Evolutionary conservation across 768 basidiomycete species (phyloP).

Genomic region (Floccularia luteovirens): DNA sequence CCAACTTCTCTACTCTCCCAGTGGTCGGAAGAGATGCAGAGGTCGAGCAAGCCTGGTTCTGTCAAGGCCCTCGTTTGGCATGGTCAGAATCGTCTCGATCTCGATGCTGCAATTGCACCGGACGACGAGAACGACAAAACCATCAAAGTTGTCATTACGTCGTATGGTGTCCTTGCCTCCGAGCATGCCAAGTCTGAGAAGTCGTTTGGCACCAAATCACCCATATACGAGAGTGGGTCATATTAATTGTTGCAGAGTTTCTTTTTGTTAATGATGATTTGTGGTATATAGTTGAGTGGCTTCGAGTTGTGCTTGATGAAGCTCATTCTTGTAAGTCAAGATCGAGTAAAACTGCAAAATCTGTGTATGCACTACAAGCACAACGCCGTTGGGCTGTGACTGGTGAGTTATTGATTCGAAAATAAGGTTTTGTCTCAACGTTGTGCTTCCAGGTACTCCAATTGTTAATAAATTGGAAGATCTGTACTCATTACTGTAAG

Average conservation of each 20-base stretch:
- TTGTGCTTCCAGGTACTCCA: conserved; percentile 57
- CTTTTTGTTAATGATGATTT: neutral
- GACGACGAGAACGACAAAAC: conserved; percentile 41
- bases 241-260: neutral
- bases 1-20: conserved; percentile 89
- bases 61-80: conserved; percentile 76
- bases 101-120: conserved; percentile 50
- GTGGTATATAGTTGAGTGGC: conserved; percentile 62
- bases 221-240: conserved; percentile 64
- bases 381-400: conserved; percentile 88
- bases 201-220: conserved; percentile 33
- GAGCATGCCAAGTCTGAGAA: conserved; percentile 74
- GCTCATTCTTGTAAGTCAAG: conserved; percentile 94
- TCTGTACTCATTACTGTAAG: conserved; percentile 74
- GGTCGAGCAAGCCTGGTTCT: conserved; percentile 68
- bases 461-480: conserved; percentile 94
- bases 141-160: conserved; percentile 82
- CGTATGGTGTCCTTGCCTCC: conserved; percentile 86
- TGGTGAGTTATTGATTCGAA: conserved; percentile 36
- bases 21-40: conserved; percentile 88
- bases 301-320: conserved; percentile 83
- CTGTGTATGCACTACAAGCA: conserved; percentile 79
- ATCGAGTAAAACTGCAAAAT: conserved; percentile 78
- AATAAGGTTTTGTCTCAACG: neutral
- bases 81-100: conserved; percentile 74